Evolutionary conservation across 2,329 filamentous ascomycete species (phyloP), one percentile per base, ranked within the genome.

Genomic region (Scleromitrula shiraiana): DNA sequence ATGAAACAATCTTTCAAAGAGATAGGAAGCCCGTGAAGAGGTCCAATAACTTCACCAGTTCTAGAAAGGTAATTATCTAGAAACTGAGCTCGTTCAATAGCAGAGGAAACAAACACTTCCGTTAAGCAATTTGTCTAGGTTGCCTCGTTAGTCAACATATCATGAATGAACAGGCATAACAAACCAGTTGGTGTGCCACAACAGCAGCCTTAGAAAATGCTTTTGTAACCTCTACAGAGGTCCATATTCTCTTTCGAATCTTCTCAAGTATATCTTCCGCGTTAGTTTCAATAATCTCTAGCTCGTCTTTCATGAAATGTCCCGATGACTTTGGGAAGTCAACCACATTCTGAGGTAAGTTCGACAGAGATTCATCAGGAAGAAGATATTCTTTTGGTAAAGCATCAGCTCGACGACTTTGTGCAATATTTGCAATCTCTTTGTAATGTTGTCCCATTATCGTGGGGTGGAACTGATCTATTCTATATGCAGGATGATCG

Each of bases 61-160:
- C 63, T 64, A 17, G 64, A 54, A 4, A 76, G 66, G 49, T 78
- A 68, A 1, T 71, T 66, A 57, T 82, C 77, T 0, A 79, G 68
- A 30, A 71, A 65, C 53, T 71, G 70, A 3, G 77, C 76, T 32
- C 67, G 67, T 24, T 67, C 60, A 39, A 79, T 65, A 3, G 75
- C 76, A 59, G 73, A 69, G 8, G 72, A 63, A 54, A 78, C 77
- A 46, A 81, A 69, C 20, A 73, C 71, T 53, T 81, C 76, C 1
- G 73, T 77, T 4, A 82, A 63, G 58, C 78, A 82, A 52, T 80
- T 81, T 32, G 74, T 79, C 74, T 77, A 30, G 22, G 32, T 46
- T 19, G 39, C 4, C 7, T 7, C 5, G 7, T 7, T 6, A 41
- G 12, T 19, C 10, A 3, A 15, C 19, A 22, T 32, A 7, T 22